Conservation (phyloP, 2,329 filamentous ascomycete genomes). For the Aspergillus eucalypticola region DNA sequence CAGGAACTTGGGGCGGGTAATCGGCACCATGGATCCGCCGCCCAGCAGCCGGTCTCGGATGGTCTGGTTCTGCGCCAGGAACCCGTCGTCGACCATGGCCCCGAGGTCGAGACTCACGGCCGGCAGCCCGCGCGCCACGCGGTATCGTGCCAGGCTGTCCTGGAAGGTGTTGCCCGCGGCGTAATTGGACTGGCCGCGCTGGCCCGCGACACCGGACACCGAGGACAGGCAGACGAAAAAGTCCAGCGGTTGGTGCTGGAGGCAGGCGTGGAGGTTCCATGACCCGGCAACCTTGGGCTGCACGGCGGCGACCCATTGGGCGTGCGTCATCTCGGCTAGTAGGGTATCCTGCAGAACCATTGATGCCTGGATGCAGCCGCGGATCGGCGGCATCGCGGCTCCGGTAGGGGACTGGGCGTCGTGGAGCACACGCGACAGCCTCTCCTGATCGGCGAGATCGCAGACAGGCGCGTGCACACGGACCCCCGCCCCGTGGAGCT, state of each 20-base stretch:
- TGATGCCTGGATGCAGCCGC: conserved; percentile 5
- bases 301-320: not conserved
- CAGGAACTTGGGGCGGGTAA: not conserved
- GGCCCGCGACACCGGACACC: conserved; percentile 1
- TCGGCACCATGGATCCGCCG: not conserved
- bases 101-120: not conserved
- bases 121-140: not conserved
- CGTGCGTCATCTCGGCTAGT: not conserved
- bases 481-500: conserved; percentile 29
- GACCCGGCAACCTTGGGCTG: conserved; percentile 3
- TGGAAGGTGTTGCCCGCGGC: conserved; percentile 1
- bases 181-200: conserved; percentile 8
- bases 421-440: not conserved
- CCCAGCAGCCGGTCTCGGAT: not conserved
- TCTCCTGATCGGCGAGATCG: conserved; percentile 12
- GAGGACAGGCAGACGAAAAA: conserved; percentile 9
- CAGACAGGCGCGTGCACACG: conserved; percentile 15
- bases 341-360: conserved; percentile 5
- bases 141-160: not conserved
- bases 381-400: conserved; percentile 5
- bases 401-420: not conserved
- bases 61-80: not conserved
- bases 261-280: conserved; percentile 1
- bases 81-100: not conserved
- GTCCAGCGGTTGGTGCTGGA: not conserved